Conservation (phyloP, 805 yeast species). For the Yamadazyma philogaea region DNA sequence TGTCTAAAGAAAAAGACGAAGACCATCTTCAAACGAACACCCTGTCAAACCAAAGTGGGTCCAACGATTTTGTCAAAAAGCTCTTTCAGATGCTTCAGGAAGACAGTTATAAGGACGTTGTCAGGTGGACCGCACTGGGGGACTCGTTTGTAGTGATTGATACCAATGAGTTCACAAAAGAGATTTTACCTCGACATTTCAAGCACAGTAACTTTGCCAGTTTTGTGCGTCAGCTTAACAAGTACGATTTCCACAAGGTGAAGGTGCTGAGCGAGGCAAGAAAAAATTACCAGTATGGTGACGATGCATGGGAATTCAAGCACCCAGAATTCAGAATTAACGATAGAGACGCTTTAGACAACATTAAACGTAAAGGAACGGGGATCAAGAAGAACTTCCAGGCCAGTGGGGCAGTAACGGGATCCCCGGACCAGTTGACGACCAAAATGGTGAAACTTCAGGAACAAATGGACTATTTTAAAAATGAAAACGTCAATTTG, state of each 20-base stretch:
- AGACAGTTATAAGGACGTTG: conserved; percentile 68
- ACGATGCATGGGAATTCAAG: conserved; percentile 89
- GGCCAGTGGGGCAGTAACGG: not conserved
- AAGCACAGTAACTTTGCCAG: conserved; percentile 94
- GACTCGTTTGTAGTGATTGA: conserved; percentile 86
- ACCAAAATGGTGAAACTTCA: conserved; percentile 18
- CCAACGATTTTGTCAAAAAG: conserved; percentile 79
- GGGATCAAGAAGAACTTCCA: conserved; percentile 40
- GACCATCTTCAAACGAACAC: conserved; percentile 15
- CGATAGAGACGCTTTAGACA: conserved; percentile 76
- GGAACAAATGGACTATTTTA: conserved; percentile 32
- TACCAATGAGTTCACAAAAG: conserved; percentile 85
- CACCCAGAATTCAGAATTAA: conserved; percentile 84
- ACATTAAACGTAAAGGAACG: conserved; percentile 82
- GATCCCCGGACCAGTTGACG: conserved; percentile 3
- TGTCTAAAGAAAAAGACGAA: conserved; percentile 10
- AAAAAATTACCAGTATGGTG: conserved; percentile 55
- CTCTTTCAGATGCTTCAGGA: conserved; percentile 82
- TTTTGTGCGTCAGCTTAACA: conserved; percentile 93
- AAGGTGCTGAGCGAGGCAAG: conserved; percentile 66
- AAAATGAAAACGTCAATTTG: conserved; percentile 30
- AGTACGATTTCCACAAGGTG: conserved; percentile 96
- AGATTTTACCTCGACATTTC: conserved; percentile 86
- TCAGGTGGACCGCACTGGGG: conserved; percentile 83
- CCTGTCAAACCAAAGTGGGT: conserved; percentile 42